Evolutionary conservation across 257 asterid genomes (phyloP).

Genomic region (Capsicum rhomboideum): DNA sequence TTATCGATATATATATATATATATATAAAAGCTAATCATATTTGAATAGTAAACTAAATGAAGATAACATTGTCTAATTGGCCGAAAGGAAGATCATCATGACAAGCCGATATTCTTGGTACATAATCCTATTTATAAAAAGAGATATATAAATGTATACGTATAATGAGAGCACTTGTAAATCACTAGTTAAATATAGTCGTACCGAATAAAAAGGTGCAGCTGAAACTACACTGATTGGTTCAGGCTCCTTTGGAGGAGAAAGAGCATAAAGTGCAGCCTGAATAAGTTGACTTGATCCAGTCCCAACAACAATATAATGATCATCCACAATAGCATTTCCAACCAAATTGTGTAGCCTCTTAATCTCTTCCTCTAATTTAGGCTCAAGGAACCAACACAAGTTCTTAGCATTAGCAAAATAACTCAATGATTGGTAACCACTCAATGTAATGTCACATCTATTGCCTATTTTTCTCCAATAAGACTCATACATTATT

Average conservation of each 20-base stretch:
- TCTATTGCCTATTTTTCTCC: slow-evolving; percentile 30
- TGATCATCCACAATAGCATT: slow-evolving; percentile 50
- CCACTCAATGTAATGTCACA: slow-evolving; percentile 24
- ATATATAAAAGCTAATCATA: too few relatives aligned
- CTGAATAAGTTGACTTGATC: slow-evolving; percentile 74
- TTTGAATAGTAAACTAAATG: too few relatives aligned
- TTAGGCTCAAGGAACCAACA: slow-evolving; percentile 84
- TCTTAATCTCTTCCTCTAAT: slow-evolving; percentile 51
- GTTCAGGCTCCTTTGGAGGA: slow-evolving; percentile 23
- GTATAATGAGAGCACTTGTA: too few relatives aligned
- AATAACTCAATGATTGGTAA: slow-evolving; percentile 60
- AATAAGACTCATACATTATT: slow-evolving; percentile 30
- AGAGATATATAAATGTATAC: too few relatives aligned
- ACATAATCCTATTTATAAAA: too few relatives aligned
- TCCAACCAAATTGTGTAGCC: slow-evolving; percentile 42
- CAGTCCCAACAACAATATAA: slow-evolving; percentile 55
- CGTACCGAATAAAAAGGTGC: slow-evolving; percentile 75
- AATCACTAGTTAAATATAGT: too few relatives aligned
- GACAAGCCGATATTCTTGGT: too few relatives aligned
- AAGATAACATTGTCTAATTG: too few relatives aligned
- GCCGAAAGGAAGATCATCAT: too few relatives aligned
- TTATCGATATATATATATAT: too few relatives aligned
- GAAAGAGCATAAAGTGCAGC: slow-evolving; percentile 65
- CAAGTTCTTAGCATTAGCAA: slow-evolving; percentile 28
- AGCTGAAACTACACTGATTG: slow-evolving; percentile 56